Evolutionary conservation across 2,329 filamentous ascomycete species (phyloP), one percentile per base, ranked within the genome.

Genomic region (Aaosphaeria arxii): DNA sequence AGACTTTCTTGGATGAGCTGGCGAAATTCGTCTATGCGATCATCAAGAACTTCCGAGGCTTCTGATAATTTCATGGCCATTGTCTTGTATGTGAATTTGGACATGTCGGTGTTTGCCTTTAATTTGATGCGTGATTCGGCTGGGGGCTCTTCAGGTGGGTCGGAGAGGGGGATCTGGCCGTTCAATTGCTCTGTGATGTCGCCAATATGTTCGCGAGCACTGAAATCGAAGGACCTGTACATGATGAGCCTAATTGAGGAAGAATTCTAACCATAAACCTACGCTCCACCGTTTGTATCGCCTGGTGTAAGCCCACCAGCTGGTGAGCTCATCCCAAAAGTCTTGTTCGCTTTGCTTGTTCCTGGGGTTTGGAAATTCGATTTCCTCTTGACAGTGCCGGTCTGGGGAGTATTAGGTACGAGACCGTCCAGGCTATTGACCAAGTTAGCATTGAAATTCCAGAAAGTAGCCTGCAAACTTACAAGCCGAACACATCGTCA

Each of bases 31-130:
- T 97, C 91, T 74, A 99, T 96, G 59, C 91, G 82, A 71, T 97
- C 92, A 71, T 99, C 94, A 6, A 97, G 80, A 40, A 96, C 89
- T 69, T 96, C 91, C 4, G 92, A 95, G 0, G 90, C 85, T 67
- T 96, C 91, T 5, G 89, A 91, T 5, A 94, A 78, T 63, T 96
- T 95, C 91, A 97, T 96, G 2, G 89, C 87, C 78, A 97, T 86
- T 2, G 91, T 89, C 65, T 91, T 94, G 72, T 97, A 99, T 1
- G 78, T 84, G 57, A 96, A 86, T 67, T 96, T 96, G 67, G 91
- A 91, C 62, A 90, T 81, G 66, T 97, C 92, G 1, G 90, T 92
- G 50, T 89, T 88, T 3, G 90, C 88, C 5, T 86, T 91, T 17
- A 96, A 79, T 65, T 88, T 91, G 67, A 97, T 84, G 44, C 94